These are phyloP conservation scores for Viridothelium virens DNA, from an alignment of 495 filamentous ascomycete species.

Conservation along the genomic window DNA sequence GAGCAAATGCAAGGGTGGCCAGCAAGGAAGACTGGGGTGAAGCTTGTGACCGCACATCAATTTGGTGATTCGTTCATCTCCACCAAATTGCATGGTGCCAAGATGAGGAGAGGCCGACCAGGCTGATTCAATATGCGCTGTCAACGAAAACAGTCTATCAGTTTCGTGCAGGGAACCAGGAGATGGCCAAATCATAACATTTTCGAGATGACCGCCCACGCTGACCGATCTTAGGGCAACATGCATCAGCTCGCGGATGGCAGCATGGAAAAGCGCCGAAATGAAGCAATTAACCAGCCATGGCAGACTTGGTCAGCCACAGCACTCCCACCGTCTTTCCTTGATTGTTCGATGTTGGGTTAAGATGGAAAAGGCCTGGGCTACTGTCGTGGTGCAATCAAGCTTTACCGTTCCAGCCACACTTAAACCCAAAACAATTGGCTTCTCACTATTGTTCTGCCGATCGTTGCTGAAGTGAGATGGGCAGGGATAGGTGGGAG, in stretches of 20 bases:
- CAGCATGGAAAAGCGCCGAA: neutral
- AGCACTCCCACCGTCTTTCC: neutral
- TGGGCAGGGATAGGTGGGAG: neutral
- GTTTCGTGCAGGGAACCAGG: conserved; percentile 5
- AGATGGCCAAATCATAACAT: conserved; percentile 5
- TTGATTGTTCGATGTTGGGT: neutral
- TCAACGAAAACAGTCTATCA: neutral
- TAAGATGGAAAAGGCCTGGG: neutral
- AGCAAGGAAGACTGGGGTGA: neutral
- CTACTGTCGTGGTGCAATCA: neutral
- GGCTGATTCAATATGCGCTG: neutral
- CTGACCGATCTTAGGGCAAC: neutral
- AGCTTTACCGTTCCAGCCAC: conserved; percentile 5
- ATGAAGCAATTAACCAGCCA: neutral
- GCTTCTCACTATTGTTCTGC: neutral
- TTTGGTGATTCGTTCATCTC: conserved; percentile 9
- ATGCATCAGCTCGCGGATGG: conserved; percentile 4
- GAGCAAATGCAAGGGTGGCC: neutral
- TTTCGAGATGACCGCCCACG: neutral
- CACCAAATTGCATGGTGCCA: conserved; percentile 9
- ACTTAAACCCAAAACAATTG: neutral
- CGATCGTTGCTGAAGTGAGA: neutral
- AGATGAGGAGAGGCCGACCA: neutral
- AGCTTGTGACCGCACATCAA: conserved; percentile 5
- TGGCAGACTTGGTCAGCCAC: conserved; percentile 3